Percentiles rank a stretch among this genome's conserved stretches.
Conservation (phyloP, 257 asterid genomes). For the Orobanche coerulescens region DNA sequence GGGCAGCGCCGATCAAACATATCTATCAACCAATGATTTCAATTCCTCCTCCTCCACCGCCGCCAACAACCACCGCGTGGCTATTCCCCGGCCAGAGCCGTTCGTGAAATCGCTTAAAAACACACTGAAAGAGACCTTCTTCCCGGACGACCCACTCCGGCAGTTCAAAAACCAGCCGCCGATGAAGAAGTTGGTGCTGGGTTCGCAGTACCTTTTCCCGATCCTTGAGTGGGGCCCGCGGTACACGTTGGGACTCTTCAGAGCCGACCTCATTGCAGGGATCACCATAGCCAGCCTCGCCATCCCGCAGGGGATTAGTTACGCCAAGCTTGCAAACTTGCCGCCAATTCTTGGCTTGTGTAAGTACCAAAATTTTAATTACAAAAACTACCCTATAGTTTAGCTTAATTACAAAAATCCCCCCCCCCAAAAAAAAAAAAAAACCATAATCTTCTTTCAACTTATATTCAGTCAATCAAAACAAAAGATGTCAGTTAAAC, state of each 20-base stretch:
- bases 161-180: slow-evolving; percentile 72
- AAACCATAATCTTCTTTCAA: too few relatives aligned
- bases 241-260: slow-evolving; percentile 41
- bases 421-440: too few relatives aligned
- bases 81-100: slow-evolving; percentile 56
- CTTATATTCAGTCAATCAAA: too few relatives aligned
- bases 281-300: slow-evolving; percentile 88
- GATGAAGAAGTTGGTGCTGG: slow-evolving; percentile 31
- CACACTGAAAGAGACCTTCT: slow-evolving; percentile 57
- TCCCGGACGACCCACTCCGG: slow-evolving; percentile 77
- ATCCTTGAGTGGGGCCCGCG: slow-evolving; percentile 69
- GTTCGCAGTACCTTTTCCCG: slow-evolving; percentile 56
- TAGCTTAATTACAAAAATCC: neutral
- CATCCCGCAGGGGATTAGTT: slow-evolving; percentile 86
- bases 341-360: slow-evolving; percentile 88
- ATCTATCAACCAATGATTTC: slow-evolving; percentile 16
- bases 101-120: slow-evolving; percentile 48
- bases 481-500: too few relatives aligned
- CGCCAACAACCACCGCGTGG: slow-evolving; percentile 34
- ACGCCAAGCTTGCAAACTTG: slow-evolving; percentile 78
- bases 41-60: neutral
- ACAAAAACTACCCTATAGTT: neutral
- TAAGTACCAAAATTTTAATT: slow-evolving; percentile 26
- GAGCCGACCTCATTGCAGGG: slow-evolving; percentile 66
- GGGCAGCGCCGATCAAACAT: slow-evolving; percentile 44